These are phyloP conservation scores for Phialophora tarda DNA, from an alignment of 2,329 filamentous ascomycete species.

Conservation along the genomic window DNA sequence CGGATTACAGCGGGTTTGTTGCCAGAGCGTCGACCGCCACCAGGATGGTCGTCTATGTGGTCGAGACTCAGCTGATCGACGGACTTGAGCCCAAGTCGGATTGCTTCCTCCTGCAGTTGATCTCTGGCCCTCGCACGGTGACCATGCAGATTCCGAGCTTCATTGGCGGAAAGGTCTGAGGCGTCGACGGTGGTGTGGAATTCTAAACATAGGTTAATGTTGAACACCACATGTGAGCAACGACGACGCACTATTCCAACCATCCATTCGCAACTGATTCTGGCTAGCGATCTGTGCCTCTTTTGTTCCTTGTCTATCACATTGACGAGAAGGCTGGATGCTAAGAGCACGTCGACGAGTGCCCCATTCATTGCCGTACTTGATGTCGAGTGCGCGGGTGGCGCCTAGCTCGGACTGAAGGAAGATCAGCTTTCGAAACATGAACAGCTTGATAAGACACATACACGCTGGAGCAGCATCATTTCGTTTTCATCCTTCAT, in stretches of 20 bases:
- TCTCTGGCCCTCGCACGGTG: constrained; percentile 23
- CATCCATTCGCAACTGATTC: constrained; percentile 41
- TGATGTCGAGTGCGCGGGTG: constrained; percentile 46
- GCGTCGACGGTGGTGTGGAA: constrained; percentile 13
- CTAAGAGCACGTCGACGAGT: constrained; percentile 27
- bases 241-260: constrained; percentile 45
- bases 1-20: neutral
- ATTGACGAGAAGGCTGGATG: constrained; percentile 42
- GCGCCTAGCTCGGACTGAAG: constrained; percentile 49
- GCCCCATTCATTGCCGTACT: constrained; percentile 41
- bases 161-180: neutral
- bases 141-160: constrained; percentile 38
- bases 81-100: constrained; percentile 10
- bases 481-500: neutral
- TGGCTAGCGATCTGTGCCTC: constrained; percentile 41
- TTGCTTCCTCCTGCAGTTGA: constrained; percentile 15
- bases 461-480: neutral
- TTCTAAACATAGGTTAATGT: constrained; percentile 12
- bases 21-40: constrained; percentile 7
- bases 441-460: neutral
- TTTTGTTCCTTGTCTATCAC: constrained; percentile 43
- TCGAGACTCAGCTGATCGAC: constrained; percentile 10
- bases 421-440: constrained; percentile 7
- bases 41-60: constrained; percentile 23
- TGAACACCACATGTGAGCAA: neutral